Base-by-base conservation (phyloP, 768 basidiomycete species). In the Podaxis rugospora region DNA sequence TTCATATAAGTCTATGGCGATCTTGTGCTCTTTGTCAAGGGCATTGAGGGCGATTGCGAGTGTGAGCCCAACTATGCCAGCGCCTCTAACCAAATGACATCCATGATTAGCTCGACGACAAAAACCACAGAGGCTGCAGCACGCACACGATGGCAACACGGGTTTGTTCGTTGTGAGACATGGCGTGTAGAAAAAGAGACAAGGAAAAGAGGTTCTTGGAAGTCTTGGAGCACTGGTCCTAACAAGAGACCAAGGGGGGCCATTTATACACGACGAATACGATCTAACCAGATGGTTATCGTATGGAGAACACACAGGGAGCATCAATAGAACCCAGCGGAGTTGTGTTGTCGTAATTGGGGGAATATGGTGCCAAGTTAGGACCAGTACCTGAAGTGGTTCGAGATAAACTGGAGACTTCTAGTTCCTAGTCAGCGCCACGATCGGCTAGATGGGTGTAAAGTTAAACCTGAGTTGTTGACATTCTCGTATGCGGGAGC, bases 1-100 rank as follows among this genome's bases (percentile, higher is more conserved):
- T 53, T 82, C 80, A 62, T 78, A 82, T 6, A 82, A 63, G n/a
- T 76, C 72, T 5, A 81, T 67, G 0, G 74, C 69, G 7, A 73
- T 62, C 3, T 62, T 65, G 46, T 60, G 60, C 40, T 67, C 62
- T 50, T 53, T 60, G 57, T 67, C 63, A 28, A 64, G 59, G 52
- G 67, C 68, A 14, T 69, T 68, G 36, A 79, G 60, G 1, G 73
- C 71, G 0, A 71, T 66, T 1, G 76, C 77, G n/a, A 76, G 67
- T 21, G 72, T 74, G 52, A 79, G 63, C 28, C 78, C 77, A 36
- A 74, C 76, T 21, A 79, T 72, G 9, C 78, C 78, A 1, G 77
- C 78, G 10, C 78, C 78, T 16, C 79, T 79, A 35, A 18, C 5
- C 27, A 9, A 35, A 32, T 5, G 13, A 9, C 23, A 46, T 46